Evolutionary conservation across 805 yeast species (phyloP).

Genomic region (Ogataea siamensis): DNA sequence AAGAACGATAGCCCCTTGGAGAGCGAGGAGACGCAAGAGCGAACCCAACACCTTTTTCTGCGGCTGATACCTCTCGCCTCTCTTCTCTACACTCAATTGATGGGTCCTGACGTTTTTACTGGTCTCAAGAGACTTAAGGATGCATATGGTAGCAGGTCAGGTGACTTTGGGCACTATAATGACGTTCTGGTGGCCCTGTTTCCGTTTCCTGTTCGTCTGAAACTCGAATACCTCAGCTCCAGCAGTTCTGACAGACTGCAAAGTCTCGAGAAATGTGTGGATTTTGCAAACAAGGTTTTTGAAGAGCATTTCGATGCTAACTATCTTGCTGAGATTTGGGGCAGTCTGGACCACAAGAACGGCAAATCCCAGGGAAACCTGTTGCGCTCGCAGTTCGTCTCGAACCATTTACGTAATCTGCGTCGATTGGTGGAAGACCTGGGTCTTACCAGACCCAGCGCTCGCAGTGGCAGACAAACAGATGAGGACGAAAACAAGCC

Average conservation of each 20-base stretch:
- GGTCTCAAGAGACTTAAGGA: constrained; percentile 25
- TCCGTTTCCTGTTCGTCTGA: constrained; percentile 30
- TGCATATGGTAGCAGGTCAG: constrained; percentile 8
- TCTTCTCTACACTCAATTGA: constrained; percentile 53
- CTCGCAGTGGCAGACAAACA: constrained; percentile 14
- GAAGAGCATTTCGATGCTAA: constrained; percentile 27
- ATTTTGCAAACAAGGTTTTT: constrained; percentile 29
- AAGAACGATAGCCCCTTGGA: constrained; percentile 10
- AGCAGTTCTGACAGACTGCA: constrained; percentile 15
- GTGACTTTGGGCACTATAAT: constrained; percentile 15
- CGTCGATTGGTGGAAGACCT: constrained; percentile 27
- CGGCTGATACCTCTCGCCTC: constrained; percentile 60
- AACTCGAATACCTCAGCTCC: constrained; percentile 18
- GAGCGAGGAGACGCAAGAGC: constrained; percentile 3
- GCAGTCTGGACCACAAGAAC: constrained; percentile 22
- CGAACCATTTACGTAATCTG: constrained; percentile 29
- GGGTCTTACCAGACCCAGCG: constrained; percentile 13
- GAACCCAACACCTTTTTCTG: constrained; percentile 35
- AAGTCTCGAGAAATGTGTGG: constrained; percentile 12
- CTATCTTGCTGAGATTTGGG: constrained; percentile 32
- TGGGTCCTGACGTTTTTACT: constrained; percentile 33
- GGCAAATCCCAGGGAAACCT: constrained; percentile 25
- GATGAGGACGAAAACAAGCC: constrained; percentile 42
- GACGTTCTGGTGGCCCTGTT: constrained; percentile 32
- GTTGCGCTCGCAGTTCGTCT: constrained; percentile 28